Base-by-base conservation (phyloP, 2,329 filamentous ascomycete species). In the Lecanosticta acicola region DNA sequence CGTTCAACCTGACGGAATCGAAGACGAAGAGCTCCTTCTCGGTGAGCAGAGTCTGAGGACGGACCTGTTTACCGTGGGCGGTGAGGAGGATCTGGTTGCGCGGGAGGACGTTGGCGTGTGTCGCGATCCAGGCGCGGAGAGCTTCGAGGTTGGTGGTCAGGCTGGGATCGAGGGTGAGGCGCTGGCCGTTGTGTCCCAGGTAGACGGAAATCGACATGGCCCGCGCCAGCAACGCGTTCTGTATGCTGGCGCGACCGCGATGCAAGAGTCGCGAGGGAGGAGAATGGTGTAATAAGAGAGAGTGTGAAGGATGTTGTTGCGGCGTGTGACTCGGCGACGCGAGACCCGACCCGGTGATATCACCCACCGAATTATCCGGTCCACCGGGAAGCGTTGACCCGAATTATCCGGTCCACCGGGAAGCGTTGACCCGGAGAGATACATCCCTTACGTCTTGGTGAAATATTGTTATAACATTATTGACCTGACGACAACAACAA, bases 11-110 rank as follows among this genome's bases (percentile, higher is more conserved):
- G 64, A 70, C 81, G 51, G 89, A 85, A 67, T 96, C 89, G 68
- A 94, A 98, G 42, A 97, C 80, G 65, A 86, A 97, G 46, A 98
- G 82, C 65, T 97, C 89, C 56, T 81, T 86, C 84, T 96, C 91
- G 29, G 80, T 81, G 54, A 87, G 79, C 39, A 96, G 77, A 29
- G 81, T 85, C 62, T 91, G 85, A 29, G 82, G 73, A 68, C 90
- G 90, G 61, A 93, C 81, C 59, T 87, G 86, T 68, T 86, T 90
- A 39, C 91, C 91, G 56, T 87, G 81, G 3, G 81, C 76, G 11
- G 89, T 96, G 69, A 98, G 81, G 55, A 91, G 76, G 55, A 98
- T 90, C 66, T 97, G 87, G 68, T 86, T 82, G 58, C 86, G 79
- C 33, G 79, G 65, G 13, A 86, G 79, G 56, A 98, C 87, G 35